Base-by-base conservation (phyloP, 805 yeast genomes). In the Spathaspora arborariae region DNA sequence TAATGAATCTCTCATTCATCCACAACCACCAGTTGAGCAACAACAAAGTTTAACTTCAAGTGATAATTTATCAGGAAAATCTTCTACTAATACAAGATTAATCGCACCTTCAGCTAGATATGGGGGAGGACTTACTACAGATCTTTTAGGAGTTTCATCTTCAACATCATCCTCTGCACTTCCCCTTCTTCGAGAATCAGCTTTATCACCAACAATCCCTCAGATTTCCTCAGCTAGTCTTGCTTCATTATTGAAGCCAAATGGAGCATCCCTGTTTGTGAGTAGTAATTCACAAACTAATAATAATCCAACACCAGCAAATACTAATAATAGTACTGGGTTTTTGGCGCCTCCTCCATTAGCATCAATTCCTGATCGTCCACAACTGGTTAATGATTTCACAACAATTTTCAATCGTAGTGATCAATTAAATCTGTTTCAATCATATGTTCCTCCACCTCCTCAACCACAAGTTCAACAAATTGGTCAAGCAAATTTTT, bases 371-470 rank as follows among this genome's bases (percentile, higher is more conserved):
- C 77, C 75, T 5, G 60, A 62, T 51, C 59, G 76, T 38, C 75
- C 76, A 3, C 75, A 68, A 53, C 59, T 67, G n/a, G 77, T 68
- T 15, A 67, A 71, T 49, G 76, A 71, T 47, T 72, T 66, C 41
- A 50, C 60, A 37, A 55, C 52, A 48, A 52, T 58, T 43, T 59
- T 57, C 50, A 27, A 35, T 7, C 39, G 35, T 24, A 24, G 20
- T 13, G 45, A 37, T 9, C 30, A 20, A 16, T 15, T n/a, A 16
- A 30, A 30, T 16, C 18, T 20, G 20, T 30, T 30, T 15, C 37
- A 30, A 18, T 19, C 44, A 20, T 30, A 20, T 21, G 24, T 9
- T 24, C 22, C 19, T 13, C 22, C 18, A 20, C 11, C 11, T 36
- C 53, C 46, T 20, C 51, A 41, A n/a, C 51, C 44, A 33, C 52